Conservation (phyloP, 306 rosid species). For the Spatholobus suberectus region DNA sequence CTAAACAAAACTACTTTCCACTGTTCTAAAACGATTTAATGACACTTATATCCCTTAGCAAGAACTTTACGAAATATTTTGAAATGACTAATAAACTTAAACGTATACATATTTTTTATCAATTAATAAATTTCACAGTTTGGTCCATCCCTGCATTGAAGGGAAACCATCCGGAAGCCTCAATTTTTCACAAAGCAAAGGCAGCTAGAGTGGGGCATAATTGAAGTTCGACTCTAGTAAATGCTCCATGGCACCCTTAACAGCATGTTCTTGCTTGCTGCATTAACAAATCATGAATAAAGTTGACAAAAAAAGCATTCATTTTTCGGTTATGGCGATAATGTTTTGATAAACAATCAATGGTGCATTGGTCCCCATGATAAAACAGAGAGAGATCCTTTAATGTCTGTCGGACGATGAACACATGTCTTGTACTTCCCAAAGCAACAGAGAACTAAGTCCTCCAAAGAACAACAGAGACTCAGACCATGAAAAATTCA, state of each 20-base stretch:
- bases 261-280: slow-evolving; percentile 7
- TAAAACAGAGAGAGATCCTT: slow-evolving; percentile 34
- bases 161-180: not conserved
- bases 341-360: slow-evolving; percentile 24
- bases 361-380: slow-evolving; percentile 47
- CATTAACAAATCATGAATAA: slow-evolving; percentile 8
- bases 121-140: not conserved
- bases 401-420: slow-evolving; percentile 45
- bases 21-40: too few relatives aligned
- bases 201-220: not conserved
- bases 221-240: slow-evolving; percentile 20
- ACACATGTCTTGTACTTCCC: slow-evolving; percentile 34
- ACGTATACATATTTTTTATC: too few relatives aligned
- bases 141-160: not conserved
- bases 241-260: not conserved
- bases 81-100: too few relatives aligned
- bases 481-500: slow-evolving; percentile 26
- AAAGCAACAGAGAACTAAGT: slow-evolving; percentile 31
- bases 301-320: not conserved
- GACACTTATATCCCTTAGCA: too few relatives aligned
- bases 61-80: too few relatives aligned
- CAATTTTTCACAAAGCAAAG: not conserved
- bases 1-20: too few relatives aligned
- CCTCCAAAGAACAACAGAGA: slow-evolving; percentile 36
- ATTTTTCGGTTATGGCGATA: slow-evolving; percentile 10